These are phyloP conservation scores for Alternaria longipes DNA, from an alignment of 2,329 filamentous ascomycete genomes.

Conservation along the genomic window DNA sequence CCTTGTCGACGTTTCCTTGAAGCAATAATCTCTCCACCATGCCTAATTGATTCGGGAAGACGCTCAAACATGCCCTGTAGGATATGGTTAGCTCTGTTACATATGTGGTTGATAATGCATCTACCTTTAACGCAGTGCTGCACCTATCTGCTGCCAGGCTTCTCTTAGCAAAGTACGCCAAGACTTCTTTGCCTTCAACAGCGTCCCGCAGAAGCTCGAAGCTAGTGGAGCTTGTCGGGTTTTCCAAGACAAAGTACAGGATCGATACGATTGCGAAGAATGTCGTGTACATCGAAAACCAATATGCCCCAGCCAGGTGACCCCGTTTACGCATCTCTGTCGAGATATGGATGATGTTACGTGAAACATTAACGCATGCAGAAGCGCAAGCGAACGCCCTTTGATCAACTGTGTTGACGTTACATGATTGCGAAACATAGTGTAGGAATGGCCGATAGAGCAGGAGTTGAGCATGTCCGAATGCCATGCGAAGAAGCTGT, in stretches of 20 bases:
- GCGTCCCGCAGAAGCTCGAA: constrained; percentile 87
- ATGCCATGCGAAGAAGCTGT: constrained; percentile 80
- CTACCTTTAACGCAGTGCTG: constrained; percentile 77
- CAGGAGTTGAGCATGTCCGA: constrained; percentile 83
- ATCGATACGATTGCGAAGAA: constrained; percentile 84
- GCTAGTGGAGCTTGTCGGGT: constrained; percentile 76
- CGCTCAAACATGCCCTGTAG: constrained; percentile 81
- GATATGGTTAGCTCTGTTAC: constrained; percentile 17
- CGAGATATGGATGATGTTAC: constrained; percentile 82
- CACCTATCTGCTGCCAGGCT: constrained; percentile 92
- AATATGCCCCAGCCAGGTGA: constrained; percentile 81
- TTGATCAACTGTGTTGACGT: constrained; percentile 69
- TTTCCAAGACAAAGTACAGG: constrained; percentile 82
- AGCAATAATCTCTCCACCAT: constrained; percentile 38
- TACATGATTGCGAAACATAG: constrained; percentile 72
- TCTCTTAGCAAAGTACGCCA: constrained; percentile 79
- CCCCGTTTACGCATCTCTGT: constrained; percentile 79
- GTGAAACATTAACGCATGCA: constrained; percentile 71
- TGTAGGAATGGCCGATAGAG: constrained; percentile 85
- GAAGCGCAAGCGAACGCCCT: constrained; percentile 79
- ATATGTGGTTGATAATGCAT: constrained; percentile 36
- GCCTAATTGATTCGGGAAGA: constrained; percentile 75
- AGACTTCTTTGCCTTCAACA: constrained; percentile 81
- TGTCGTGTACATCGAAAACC: constrained; percentile 86
- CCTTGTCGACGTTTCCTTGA: constrained; percentile 52